Base-by-base conservation (phyloP, 2,329 filamentous ascomycete genomes). In the Metarhizium humberi region DNA sequence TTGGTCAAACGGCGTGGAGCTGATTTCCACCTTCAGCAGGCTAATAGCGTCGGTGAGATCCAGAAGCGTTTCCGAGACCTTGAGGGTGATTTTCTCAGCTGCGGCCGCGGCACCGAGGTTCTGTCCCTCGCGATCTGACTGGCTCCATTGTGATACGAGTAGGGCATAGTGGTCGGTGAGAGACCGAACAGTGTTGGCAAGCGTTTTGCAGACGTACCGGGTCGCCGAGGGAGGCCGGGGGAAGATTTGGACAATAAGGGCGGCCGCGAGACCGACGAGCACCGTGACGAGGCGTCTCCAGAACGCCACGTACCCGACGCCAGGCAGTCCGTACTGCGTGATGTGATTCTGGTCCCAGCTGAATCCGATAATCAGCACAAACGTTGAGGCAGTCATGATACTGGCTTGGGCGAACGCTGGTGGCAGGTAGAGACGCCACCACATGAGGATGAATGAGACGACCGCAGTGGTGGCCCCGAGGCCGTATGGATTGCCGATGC, bases 81-180 rank as follows among this genome's bases (percentile, higher is more conserved):
- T 64, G 1, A 72, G 54, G 1, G 67, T 66, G 2, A 69, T 57
- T 3, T 67, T 56, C 29, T 65, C 65, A 0, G 67, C 65, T 20
- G 56, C 56, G 10, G 40, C 53, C 2, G 68, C 62, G 0, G 60
- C 60, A 3, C 67, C 65, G 0, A 78, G 64, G n/a, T 49, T 52
- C 0, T 66, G 59, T 13, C 55, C 59, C 1, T 62, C 45, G 58
- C 61, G 49, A 38, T 63, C 67, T 56, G 68, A 32, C 1, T 67
- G 65, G 4, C 65, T 67, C 73, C 75, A 76, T 55, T 73, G 70
- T 0, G 76, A 77, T 0, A 79, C 59, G 0, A 78, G 59, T 0
- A 79, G 66, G 0, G 77, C 75, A 54, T 79, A 79, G 58, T 78
- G 76, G 55, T 78, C 74, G 0, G 73, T 73, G 1, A 79, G 57